Conservation (phyloP, 169 alveolate species). For the Neospora caninum region DNA sequence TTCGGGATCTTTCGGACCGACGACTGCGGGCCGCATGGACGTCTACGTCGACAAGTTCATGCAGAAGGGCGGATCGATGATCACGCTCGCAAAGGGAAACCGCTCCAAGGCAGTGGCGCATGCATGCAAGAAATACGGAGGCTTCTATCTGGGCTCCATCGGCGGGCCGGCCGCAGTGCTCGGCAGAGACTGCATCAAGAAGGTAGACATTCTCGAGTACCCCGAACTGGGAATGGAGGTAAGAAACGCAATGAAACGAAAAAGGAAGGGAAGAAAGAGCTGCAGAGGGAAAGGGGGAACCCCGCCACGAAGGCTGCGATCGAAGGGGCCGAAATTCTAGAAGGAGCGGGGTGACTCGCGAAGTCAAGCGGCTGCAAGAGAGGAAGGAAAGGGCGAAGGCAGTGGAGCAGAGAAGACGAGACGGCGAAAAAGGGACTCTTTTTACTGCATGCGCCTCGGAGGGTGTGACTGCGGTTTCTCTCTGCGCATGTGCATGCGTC, state of each 20-base stretch:
- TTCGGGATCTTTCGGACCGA: conserved; percentile 91
- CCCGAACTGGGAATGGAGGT: conserved; percentile 80
- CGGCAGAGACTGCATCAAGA: conserved; percentile 82
- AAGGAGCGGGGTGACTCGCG: too few species aligned
- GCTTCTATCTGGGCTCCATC: conserved; percentile 85
- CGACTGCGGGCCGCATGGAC: conserved; percentile 93
- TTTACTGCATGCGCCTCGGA: too few species aligned
- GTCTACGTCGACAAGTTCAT: conserved; percentile 80
- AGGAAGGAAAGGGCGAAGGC: neutral
- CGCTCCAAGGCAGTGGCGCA: conserved; percentile 78
- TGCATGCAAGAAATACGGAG: conserved; percentile 87
- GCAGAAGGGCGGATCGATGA: conserved; percentile 83
- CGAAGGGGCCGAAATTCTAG: too few species aligned
- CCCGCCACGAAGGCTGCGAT: too few species aligned
- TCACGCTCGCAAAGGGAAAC: conserved; percentile 88
- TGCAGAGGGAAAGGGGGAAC: neutral
- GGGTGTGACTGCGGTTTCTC: neutral
- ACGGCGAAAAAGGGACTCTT: too few species aligned
- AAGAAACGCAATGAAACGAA: too few species aligned
- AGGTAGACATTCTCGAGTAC: conserved; percentile 80
- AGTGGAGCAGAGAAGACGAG: too few species aligned
- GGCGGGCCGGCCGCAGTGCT: conserved; percentile 93
- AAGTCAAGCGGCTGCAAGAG: too few species aligned
- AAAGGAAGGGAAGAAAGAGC: too few species aligned
- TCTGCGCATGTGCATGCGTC: neutral